These are phyloP conservation scores for Zymoseptoria brevis DNA, from an alignment of 2,329 filamentous ascomycete species.

Conservation along the genomic window DNA sequence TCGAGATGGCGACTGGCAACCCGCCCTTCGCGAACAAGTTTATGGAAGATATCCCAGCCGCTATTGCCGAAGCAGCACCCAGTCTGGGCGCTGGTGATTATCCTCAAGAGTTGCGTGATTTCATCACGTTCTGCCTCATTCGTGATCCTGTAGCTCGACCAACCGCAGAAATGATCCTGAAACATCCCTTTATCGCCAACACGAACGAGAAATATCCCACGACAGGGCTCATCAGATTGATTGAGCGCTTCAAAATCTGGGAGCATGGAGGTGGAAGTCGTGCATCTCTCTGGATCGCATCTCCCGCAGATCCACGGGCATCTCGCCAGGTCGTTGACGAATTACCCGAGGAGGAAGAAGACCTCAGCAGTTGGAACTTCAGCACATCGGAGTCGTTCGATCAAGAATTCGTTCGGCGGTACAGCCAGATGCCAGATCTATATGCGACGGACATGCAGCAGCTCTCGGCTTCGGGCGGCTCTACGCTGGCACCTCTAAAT, in stretches of 20 bases:
- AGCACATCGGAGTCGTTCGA: conserved; percentile 57
- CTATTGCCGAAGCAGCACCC: conserved; percentile 49
- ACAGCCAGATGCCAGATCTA: conserved; percentile 27
- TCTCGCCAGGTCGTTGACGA: conserved; percentile 1
- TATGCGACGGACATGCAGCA: conserved; percentile 12
- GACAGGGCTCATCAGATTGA: conserved; percentile 54
- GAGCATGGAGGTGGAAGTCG: conserved; percentile 65
- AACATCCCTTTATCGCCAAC: conserved; percentile 60
- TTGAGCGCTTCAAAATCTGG: conserved; percentile 67
- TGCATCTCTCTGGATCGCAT: conserved; percentile 54
- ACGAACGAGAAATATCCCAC: conserved; percentile 58
- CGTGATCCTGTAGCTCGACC: conserved; percentile 62
- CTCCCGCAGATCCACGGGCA: conserved; percentile 31
- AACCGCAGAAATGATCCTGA: conserved; percentile 59
- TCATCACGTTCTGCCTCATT: conserved; percentile 66
- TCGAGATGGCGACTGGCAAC: conserved; percentile 70
- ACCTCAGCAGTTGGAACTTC: conserved; percentile 54
- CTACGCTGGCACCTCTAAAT: conserved; percentile 13
- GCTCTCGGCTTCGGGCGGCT: conserved; percentile 5
- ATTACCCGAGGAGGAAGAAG: conserved; percentile 33
- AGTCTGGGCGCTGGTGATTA: conserved; percentile 64
- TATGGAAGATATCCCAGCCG: conserved; percentile 3
- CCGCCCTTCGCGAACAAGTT: conserved; percentile 52
- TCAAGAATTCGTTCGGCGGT: conserved; percentile 28
- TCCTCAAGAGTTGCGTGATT: conserved; percentile 58